Percentiles rank a stretch among this genome's conserved stretches.
Evolutionary conservation across 1,139 yeast genomes (phyloP).

Genomic region (Geotrichum candidum): DNA sequence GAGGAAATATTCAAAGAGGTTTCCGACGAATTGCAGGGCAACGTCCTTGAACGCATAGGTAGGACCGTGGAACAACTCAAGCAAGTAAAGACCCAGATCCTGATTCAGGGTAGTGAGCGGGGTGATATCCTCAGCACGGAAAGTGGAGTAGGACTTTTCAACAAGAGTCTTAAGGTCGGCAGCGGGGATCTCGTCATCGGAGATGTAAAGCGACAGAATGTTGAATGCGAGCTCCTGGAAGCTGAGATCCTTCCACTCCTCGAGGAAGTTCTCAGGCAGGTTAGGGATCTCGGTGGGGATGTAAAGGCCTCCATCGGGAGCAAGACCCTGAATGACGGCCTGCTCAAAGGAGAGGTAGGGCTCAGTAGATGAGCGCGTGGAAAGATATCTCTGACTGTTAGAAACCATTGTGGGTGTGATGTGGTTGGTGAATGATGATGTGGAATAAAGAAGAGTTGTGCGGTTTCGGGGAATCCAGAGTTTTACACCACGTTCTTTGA

Average conservation of each 20-base stretch:
- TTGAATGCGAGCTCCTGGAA: slow-evolving; percentile 85
- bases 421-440: neutral
- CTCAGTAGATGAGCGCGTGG: slow-evolving; percentile 65
- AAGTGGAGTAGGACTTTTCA: slow-evolving; percentile 74
- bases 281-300: slow-evolving; percentile 78
- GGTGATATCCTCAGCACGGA: slow-evolving; percentile 79
- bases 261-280: slow-evolving; percentile 53
- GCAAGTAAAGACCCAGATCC: slow-evolving; percentile 57
- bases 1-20: slow-evolving; percentile 86
- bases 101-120: slow-evolving; percentile 63
- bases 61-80: slow-evolving; percentile 97
- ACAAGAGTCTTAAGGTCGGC: slow-evolving; percentile 60
- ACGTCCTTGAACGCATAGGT: slow-evolving; percentile 98
- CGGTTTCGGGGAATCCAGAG: neutral
- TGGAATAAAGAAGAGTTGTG: neutral
- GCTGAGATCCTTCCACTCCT: slow-evolving; percentile 63
- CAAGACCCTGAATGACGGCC: slow-evolving; percentile 89
- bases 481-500: neutral
- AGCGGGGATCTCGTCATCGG: slow-evolving; percentile 61
- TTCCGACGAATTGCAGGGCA: slow-evolving; percentile 95
- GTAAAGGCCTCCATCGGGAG: slow-evolving; percentile 93
- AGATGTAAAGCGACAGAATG: slow-evolving; percentile 74
- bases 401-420: slow-evolving; percentile 6
- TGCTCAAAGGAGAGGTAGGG: slow-evolving; percentile 75
- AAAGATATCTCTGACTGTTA: slow-evolving; percentile 51